Percentiles rank a stretch among this genome's conserved stretches.
Conservation (phyloP, 345 rosid genomes). For the Salix exigua region DNA sequence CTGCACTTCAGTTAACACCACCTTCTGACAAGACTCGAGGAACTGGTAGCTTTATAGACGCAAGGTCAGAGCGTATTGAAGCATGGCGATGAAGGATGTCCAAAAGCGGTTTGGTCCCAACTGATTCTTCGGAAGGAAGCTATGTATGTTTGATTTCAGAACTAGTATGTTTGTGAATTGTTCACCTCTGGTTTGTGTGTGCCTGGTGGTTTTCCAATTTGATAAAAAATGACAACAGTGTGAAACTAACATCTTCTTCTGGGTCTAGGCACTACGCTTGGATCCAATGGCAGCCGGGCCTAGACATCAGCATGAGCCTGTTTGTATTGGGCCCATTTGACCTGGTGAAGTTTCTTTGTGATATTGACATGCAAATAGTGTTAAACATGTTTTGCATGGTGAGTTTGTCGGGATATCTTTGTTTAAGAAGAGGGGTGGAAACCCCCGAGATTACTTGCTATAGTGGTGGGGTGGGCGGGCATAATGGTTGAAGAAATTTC, state of each 20-base stretch:
- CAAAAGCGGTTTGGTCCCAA: not conserved
- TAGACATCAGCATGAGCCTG: too few relatives aligned
- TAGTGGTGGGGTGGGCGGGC: too few relatives aligned
- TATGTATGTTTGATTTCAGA: conserved; percentile 9
- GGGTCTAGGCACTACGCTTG: too few relatives aligned
- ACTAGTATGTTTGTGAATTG: conserved; percentile 14
- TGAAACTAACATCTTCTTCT: conserved; percentile 23
- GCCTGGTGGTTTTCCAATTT: conserved; percentile 22
- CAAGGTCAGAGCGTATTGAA: conserved; percentile 54
- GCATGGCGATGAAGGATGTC: conserved; percentile 37
- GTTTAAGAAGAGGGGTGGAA: too few relatives aligned
- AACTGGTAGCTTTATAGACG: conserved; percentile 52
- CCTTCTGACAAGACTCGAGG: conserved; percentile 38
- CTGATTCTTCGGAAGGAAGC: conserved; percentile 5
- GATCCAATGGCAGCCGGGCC: too few relatives aligned
- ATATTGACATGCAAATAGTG: too few relatives aligned
- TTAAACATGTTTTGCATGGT: too few relatives aligned
- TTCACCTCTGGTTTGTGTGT: conserved; percentile 24
- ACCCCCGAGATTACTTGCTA: too few relatives aligned
- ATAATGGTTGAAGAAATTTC: too few relatives aligned
- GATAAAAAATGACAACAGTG: not conserved
- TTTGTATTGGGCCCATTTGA: too few relatives aligned
- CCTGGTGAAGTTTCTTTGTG: too few relatives aligned
- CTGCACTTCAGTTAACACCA: conserved; percentile 27
- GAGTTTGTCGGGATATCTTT: too few relatives aligned